Evolutionary conservation across 1,139 yeast species (phyloP).

Genomic region (Lodderomyces pseudojiufengensis): DNA sequence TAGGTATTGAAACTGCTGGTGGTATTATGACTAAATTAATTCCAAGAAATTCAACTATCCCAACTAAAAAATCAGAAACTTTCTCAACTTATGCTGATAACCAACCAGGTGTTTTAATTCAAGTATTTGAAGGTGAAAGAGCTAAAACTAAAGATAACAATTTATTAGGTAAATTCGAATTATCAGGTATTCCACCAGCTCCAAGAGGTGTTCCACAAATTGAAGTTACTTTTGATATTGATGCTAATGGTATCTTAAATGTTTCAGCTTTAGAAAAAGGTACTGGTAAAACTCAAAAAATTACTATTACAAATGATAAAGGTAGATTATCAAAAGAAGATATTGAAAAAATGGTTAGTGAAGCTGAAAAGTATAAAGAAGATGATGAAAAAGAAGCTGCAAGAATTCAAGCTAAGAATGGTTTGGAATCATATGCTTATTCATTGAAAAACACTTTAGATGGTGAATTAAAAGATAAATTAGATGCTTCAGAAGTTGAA

Average conservation of each 20-base stretch:
- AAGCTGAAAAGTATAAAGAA: conserved; percentile 50
- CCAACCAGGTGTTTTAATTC: conserved; percentile 95
- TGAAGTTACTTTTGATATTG: conserved; percentile 91
- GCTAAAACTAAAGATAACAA: conserved; percentile 94
- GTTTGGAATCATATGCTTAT: conserved; percentile 88
- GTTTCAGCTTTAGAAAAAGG: conserved; percentile 95
- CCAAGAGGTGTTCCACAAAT: conserved; percentile 98
- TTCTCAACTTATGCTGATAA: conserved; percentile 97
- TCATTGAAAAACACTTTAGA: conserved; percentile 78
- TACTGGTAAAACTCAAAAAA: conserved; percentile 66
- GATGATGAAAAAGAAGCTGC: conserved; percentile 47
- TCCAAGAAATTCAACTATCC: conserved; percentile 95
- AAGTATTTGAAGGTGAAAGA: conserved; percentile 97
- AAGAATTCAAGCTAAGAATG: conserved; percentile 68
- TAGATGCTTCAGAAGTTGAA: conserved; percentile 74
- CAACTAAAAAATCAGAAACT: conserved; percentile 94
- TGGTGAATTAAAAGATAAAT: conserved; percentile 82
- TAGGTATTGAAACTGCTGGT: conserved; percentile 97
- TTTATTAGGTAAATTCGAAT: conserved; percentile 91
- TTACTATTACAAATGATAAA: conserved; percentile 49
- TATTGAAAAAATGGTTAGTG: conserved; percentile 49
- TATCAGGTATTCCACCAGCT: conserved; percentile 94
- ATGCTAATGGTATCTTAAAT: conserved; percentile 93
- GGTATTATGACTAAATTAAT: conserved; percentile 97
- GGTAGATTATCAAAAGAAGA: conserved; percentile 53